Evolutionary conservation across 768 basidiomycete species (phyloP).

Genomic region (Russula lepida): DNA sequence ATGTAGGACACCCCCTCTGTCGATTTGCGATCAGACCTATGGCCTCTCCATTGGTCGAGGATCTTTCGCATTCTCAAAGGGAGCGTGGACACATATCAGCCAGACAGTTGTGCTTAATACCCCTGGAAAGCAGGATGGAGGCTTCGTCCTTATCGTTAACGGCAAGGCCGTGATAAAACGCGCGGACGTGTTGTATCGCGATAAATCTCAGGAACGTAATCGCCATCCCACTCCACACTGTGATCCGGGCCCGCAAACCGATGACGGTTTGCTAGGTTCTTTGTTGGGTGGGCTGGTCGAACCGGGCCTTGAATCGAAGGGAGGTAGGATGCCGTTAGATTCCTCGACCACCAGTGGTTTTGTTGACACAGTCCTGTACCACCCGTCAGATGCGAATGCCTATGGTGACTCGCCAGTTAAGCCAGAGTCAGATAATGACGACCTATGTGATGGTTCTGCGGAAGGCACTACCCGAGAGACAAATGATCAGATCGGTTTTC

Average conservation of each 20-base stretch:
- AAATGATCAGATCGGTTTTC: conserved; percentile 30
- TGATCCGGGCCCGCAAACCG: background rate
- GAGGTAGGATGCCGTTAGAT: background rate
- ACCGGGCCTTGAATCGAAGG: background rate
- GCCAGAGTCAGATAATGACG: background rate
- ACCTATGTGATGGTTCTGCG: background rate
- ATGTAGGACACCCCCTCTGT: conserved; percentile 47
- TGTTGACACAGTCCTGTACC: background rate
- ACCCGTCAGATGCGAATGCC: background rate
- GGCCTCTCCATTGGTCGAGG: conserved; percentile 73
- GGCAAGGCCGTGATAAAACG: conserved; percentile 45
- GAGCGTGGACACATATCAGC: conserved; percentile 62
- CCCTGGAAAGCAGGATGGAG: conserved; percentile 61
- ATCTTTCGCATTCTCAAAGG: conserved; percentile 51
- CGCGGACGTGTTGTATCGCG: conserved; percentile 55
- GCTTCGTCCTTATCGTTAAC: conserved; percentile 56
- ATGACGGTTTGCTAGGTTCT: background rate
- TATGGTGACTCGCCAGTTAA: background rate
- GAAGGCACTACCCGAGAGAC: background rate
- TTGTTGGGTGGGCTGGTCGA: background rate
- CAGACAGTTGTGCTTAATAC: conserved; percentile 70
- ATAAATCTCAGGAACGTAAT: background rate
- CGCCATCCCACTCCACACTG: conserved; percentile 23
- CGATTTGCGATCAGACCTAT: conserved; percentile 56
- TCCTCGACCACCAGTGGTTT: background rate